These are phyloP conservation scores for Rubia peregrina DNA, from an alignment of 305 asterid genomes.

Conservation along the genomic window DNA sequence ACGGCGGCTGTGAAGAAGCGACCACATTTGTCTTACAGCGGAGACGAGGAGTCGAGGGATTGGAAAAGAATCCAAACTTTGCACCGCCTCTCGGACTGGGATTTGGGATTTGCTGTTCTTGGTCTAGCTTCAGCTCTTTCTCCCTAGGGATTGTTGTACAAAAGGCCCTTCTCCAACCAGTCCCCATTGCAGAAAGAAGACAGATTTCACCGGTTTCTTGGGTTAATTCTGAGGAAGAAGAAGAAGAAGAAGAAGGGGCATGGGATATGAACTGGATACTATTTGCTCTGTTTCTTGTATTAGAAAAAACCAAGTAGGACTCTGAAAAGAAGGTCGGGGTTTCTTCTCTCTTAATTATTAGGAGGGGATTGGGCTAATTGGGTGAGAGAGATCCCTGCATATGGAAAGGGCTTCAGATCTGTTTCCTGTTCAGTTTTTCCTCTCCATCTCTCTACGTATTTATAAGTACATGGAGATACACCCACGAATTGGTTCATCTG, in stretches of 20 bases:
- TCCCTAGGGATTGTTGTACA: conserved; percentile 56
- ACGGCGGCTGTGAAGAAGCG: conserved; percentile 3
- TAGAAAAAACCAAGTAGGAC: conserved; percentile 18
- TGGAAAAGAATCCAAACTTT: conserved; percentile 34
- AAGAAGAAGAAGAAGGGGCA: conserved; percentile 7
- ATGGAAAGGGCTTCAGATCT: conserved; percentile 34
- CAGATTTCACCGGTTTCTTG: background rate
- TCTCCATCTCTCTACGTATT: background rate
- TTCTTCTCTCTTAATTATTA: background rate
- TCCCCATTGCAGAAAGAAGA: conserved; percentile 40
- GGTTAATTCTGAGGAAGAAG: conserved; percentile 31
- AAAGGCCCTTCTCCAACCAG: conserved; percentile 95
- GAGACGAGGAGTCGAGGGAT: conserved; percentile 59
- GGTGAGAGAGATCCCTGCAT: conserved; percentile 28
- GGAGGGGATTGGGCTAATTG: conserved; percentile 4
- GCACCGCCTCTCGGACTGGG: conserved; percentile 30
- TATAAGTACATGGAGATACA: too few species aligned
- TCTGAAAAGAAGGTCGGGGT: background rate
- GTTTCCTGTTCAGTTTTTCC: conserved; percentile 11
- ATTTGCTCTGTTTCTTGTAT: background rate
- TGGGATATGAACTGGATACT: conserved; percentile 15
- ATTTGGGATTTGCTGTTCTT: conserved; percentile 14
- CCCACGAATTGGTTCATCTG: too few species aligned
- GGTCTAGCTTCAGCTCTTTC: conserved; percentile 26
- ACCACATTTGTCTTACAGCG: conserved; percentile 39